Conservation (phyloP, 2,329 filamentous ascomycete species). For the Talaromyces sp. region DNA sequence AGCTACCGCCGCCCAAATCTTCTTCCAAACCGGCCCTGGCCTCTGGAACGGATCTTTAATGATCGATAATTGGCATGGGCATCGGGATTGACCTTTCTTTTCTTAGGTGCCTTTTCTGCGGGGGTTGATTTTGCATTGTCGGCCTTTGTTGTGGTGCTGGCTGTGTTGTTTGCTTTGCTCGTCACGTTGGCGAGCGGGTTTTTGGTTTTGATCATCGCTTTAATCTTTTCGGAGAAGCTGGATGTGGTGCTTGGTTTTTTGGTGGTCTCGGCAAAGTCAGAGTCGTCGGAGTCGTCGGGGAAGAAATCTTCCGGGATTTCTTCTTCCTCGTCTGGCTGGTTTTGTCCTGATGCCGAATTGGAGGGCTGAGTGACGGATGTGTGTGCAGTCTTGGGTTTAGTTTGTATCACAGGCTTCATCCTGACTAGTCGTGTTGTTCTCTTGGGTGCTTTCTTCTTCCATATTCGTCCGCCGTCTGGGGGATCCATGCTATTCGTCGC, state of each 20-base stretch:
- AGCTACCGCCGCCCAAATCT: constrained; percentile 16
- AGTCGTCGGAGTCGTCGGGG: constrained; percentile 10
- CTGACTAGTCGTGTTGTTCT: constrained; percentile 39
- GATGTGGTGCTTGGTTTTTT: constrained; percentile 14
- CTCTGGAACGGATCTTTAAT: constrained; percentile 39
- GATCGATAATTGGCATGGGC: constrained; percentile 45
- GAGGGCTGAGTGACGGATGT: background rate
- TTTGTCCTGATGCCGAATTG: constrained; percentile 2
- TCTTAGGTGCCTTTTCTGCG: constrained; percentile 20
- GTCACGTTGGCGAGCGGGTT: constrained; percentile 14
- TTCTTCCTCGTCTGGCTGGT: constrained; percentile 12
- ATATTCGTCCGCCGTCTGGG: constrained; percentile 15
- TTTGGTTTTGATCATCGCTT: constrained; percentile 24
- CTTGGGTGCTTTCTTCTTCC: constrained; percentile 46
- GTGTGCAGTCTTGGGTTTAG: constrained; percentile 17
- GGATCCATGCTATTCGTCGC: constrained; percentile 7
- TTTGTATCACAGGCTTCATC: constrained; percentile 37
- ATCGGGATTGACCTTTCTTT: constrained; percentile 37
- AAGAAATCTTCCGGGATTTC: constrained; percentile 13
- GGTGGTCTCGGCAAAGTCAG: constrained; percentile 3
- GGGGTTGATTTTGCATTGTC: background rate
- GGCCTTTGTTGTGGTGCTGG: background rate
- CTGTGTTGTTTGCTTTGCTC: background rate
- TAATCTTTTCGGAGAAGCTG: constrained; percentile 32
- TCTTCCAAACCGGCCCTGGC: constrained; percentile 31